Evolutionary conservation across 306 rosid species (phyloP), one percentile per base, ranked within the genome.

Genomic region (Alnus rubra): DNA sequence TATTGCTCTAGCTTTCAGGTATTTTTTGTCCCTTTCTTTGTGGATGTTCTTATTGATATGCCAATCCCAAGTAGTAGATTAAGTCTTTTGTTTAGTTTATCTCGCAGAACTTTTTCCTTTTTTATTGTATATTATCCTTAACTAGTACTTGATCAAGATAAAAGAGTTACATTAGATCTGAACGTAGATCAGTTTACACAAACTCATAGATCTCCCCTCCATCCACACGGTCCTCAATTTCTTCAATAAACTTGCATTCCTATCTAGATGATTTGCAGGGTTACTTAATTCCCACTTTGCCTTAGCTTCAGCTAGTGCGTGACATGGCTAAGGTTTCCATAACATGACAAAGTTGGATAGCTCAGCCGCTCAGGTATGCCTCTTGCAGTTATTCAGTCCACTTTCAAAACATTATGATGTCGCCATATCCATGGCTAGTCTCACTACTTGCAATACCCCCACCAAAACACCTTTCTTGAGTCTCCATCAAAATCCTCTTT

Each of bases 1-100:
- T 16, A 58, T 48, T 71, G 52, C 52, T 33, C 74, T 80, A 83
- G 44, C 85, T 78, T 81, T 78, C 79, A 51, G 85, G 84, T 81
- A 73, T 49, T 53, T 73, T 47, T 28, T 86, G 74, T 52, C 76
- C 14, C 53, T 72, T 78, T 81, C 59, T 64, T 37, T 78, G 50
- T 54, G 87, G 59, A 83, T 86, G 81, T 81, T 75, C 87, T 78
- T 71, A 23, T 73, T 78, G 64, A 55, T 71, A 78, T 78, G 62
- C 85, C 58, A 60, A 80, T 58, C 79, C 68, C 62, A 67, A 50
- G 39, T 77, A 77, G 63, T 76, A 69, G 45, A 80, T 64, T 64
- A 31, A n/a, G 74, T 74, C 1, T n/a, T 60, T 39, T 58, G 35
- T 53, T 71, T 13, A 49, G 75, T 50, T 77, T 73, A 33, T 0